These are phyloP conservation scores for Lithocarpus polystachyus DNA, from an alignment of 306 rosid species.

Conservation along the genomic window DNA sequence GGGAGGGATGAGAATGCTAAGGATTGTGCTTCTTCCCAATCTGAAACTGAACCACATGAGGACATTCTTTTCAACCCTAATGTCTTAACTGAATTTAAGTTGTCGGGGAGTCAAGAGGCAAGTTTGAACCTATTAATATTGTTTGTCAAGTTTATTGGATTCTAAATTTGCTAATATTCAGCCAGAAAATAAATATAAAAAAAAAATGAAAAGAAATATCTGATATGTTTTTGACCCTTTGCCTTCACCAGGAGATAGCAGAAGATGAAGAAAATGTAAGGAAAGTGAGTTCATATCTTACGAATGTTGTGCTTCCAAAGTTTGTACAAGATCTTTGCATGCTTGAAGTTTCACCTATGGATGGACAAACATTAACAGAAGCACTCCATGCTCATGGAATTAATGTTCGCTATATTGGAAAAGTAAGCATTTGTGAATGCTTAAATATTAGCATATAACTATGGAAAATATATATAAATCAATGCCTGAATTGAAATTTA, in stretches of 20 bases:
- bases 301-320: conserved; percentile 83
- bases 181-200: too few species aligned
- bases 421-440: too few species aligned
- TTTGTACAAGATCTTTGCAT: conserved; percentile 94
- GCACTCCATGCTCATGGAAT: conserved; percentile 97
- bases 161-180: background rate
- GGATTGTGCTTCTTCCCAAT: conserved; percentile 35
- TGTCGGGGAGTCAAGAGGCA: conserved; percentile 79
- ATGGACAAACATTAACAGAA: conserved; percentile 94
- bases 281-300: conserved; percentile 71
- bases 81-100: conserved; percentile 83
- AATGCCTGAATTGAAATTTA: too few species aligned
- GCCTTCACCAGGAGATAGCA: conserved; percentile 64
- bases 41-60: conserved; percentile 35
- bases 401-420: too few species aligned
- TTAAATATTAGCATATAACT: too few species aligned
- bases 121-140: background rate
- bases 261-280: conserved; percentile 87
- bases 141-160: background rate
- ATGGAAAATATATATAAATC: too few species aligned
- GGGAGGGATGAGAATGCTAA: conserved; percentile 44
- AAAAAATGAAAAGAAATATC: background rate
- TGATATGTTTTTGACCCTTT: conserved; percentile 20
- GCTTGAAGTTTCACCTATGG: conserved; percentile 99
- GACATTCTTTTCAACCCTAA: conserved; percentile 84